Evolutionary conservation across 345 rosid species (phyloP).

Genomic region (Erodium maritimum): DNA sequence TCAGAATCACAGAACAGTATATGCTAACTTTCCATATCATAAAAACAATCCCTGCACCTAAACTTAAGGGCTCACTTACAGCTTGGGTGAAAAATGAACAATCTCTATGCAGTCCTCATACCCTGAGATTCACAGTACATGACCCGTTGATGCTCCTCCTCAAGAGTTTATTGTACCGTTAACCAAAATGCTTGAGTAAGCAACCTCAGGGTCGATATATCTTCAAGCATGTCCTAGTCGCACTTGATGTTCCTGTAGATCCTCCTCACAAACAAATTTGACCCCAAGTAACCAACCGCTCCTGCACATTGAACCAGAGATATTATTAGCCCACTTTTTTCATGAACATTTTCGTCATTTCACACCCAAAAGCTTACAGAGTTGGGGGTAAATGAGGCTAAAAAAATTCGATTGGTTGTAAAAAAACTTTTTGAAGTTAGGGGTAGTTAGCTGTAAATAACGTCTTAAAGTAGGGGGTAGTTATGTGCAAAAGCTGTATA

Average conservation of each 20-base stretch:
- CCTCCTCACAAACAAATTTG: slow-evolving; percentile 86
- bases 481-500: no score
- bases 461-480: no score
- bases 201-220: slow-evolving; percentile 9
- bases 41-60: slow-evolving; percentile 41
- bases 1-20: slow-evolving; percentile 6
- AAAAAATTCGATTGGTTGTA: no score
- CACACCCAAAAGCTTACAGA: no score
- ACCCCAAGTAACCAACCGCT: slow-evolving; percentile 88
- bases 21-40: slow-evolving; percentile 26
- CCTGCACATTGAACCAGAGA: slow-evolving; percentile 29
- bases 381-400: no score
- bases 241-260: slow-evolving; percentile 97
- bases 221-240: slow-evolving; percentile 31
- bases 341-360: no score
- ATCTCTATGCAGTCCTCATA: slow-evolving; percentile 22
- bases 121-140: slow-evolving; percentile 9
- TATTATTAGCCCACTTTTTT: not conserved
- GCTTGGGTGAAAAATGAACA: slow-evolving; percentile 25
- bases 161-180: slow-evolving; percentile 13
- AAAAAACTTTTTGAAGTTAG: no score
- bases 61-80: slow-evolving; percentile 37
- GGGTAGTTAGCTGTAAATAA: no score
- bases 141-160: slow-evolving; percentile 22
- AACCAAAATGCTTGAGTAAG: slow-evolving; percentile 20